These are phyloP conservation scores for Flaveria sonorensis DNA, from an alignment of 129 eudicot species.

Conservation along the genomic window DNA sequence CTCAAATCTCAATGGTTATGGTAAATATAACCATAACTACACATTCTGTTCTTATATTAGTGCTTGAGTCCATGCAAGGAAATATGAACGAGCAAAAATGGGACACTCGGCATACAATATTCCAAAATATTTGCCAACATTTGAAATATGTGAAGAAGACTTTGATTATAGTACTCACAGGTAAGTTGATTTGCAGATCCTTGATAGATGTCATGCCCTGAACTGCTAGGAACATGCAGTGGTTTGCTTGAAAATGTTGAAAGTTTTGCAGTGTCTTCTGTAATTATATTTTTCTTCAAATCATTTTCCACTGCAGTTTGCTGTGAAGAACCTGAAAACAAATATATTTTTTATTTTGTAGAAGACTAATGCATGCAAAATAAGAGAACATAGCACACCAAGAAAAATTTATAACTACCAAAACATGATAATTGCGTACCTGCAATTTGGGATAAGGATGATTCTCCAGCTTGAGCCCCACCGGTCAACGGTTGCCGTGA, in stretches of 20 bases:
- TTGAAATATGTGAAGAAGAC: not conserved
- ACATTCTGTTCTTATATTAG: not conserved
- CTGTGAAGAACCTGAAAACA: conserved; percentile 71
- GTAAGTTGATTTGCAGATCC: conserved; percentile 61
- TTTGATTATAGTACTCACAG: conserved; percentile 36
- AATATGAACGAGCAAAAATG: not conserved
- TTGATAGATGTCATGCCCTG: conserved; percentile 69
- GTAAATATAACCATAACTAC: not conserved
- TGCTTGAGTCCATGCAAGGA: not conserved
- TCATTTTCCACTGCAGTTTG: conserved; percentile 50
- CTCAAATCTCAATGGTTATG: not conserved
- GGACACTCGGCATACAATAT: not conserved
- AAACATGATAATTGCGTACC: conserved; percentile 42
- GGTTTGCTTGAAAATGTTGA: conserved; percentile 59
- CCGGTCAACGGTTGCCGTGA: conserved; percentile 65
- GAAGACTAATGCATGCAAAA: conserved; percentile 14
- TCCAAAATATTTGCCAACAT: not conserved
- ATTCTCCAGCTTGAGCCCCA: conserved; percentile 69
- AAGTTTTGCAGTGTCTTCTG: conserved; percentile 48
- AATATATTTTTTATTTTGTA: conserved; percentile 26
- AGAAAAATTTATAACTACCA: not conserved
- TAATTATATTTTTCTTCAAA: conserved; percentile 43
- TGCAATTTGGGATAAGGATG: conserved; percentile 65
- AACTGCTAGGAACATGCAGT: conserved; percentile 50
- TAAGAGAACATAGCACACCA: not conserved